phyloP scores from a whole-genome alignment of 1,284 basidiomycete genomes.

The Ustilago hordei region DNA sequence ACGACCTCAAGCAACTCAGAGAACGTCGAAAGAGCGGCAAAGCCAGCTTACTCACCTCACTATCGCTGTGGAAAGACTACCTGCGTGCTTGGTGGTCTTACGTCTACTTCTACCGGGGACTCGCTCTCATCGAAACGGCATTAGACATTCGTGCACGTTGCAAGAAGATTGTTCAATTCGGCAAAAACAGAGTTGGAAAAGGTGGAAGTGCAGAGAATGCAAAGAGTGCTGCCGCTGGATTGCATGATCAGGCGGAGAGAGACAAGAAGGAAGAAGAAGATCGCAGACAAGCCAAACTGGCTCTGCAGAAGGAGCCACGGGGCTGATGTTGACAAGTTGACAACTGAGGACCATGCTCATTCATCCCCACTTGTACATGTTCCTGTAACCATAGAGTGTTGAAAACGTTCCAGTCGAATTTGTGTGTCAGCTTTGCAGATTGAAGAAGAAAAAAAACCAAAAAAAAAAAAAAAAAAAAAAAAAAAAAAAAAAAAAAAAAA shows the following conservation, averaged over 20 bases:
- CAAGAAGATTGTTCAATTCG: slow-evolving; percentile 48
- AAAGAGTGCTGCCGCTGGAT: slow-evolving; percentile 48
- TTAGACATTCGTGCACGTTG: slow-evolving; percentile 56
- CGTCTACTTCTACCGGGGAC: slow-evolving; percentile 64
- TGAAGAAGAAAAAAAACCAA: too few relatives aligned
- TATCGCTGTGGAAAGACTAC: slow-evolving; percentile 71
- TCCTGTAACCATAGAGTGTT: slow-evolving; percentile 46
- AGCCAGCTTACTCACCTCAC: slow-evolving; percentile 31
- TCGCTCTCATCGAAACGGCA: slow-evolving; percentile 61
- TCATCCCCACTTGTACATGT: slow-evolving; percentile 60
- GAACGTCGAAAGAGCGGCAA: slow-evolving; percentile 38
- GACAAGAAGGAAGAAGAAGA: slow-evolving; percentile 46
- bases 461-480: neutral
- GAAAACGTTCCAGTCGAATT: neutral
- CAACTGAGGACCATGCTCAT: neutral
- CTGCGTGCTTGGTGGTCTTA: slow-evolving; percentile 70
- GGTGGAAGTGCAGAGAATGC: slow-evolving; percentile 49
- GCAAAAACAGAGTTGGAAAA: slow-evolving; percentile 33
- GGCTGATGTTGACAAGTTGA: slow-evolving; percentile 3
- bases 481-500: neutral
- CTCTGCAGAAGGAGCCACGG: slow-evolving; percentile 30
- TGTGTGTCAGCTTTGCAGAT: neutral
- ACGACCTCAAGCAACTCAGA: slow-evolving; percentile 74
- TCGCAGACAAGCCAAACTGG: slow-evolving; percentile 36
- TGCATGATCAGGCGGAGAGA: slow-evolving; percentile 49